phyloP scores from a whole-genome alignment of 306 rosid species.

The Begonia loranthoides region DNA sequence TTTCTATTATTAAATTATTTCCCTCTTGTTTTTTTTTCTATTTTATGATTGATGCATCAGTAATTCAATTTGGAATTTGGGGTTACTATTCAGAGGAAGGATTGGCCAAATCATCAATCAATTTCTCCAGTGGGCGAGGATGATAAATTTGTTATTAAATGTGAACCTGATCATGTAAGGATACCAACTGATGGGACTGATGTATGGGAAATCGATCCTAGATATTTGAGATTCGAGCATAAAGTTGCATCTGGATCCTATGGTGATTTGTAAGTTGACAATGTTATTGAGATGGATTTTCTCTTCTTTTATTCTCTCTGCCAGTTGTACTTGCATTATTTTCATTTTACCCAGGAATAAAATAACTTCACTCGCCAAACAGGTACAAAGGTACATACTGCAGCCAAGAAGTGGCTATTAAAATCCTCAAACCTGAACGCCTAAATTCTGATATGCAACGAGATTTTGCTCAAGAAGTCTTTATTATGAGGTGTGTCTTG shows the following conservation, averaged over 20 bases:
- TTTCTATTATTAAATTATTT: neutral
- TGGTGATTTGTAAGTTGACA: conserved; percentile 77
- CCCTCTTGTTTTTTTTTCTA: conserved; percentile 1
- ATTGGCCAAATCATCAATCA: conserved; percentile 33
- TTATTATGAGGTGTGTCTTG: conserved; percentile 68
- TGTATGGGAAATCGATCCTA: conserved; percentile 94
- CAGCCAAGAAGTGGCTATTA: conserved; percentile 94
- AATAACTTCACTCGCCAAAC: conserved; percentile 16
- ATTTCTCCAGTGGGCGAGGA: conserved; percentile 31
- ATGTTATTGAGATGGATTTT: neutral
- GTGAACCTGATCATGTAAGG: conserved; percentile 41
- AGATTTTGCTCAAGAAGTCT: conserved; percentile 93
- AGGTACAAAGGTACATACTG: conserved; percentile 88
- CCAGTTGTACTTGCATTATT: neutral
- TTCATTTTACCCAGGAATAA: neutral
- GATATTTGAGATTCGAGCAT: conserved; percentile 57
- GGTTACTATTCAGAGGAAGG: conserved; percentile 40
- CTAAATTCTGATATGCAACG: conserved; percentile 71
- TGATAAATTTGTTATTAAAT: conserved; percentile 36
- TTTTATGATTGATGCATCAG: conserved; percentile 10
- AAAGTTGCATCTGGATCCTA: conserved; percentile 88
- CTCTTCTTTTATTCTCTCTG: neutral
- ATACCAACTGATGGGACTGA: conserved; percentile 88
- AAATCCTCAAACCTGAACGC: conserved; percentile 82
- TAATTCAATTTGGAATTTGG: conserved; percentile 14